phyloP scores from a whole-genome alignment of 306 rosid genomes.

The Potentilla sterilis region DNA sequence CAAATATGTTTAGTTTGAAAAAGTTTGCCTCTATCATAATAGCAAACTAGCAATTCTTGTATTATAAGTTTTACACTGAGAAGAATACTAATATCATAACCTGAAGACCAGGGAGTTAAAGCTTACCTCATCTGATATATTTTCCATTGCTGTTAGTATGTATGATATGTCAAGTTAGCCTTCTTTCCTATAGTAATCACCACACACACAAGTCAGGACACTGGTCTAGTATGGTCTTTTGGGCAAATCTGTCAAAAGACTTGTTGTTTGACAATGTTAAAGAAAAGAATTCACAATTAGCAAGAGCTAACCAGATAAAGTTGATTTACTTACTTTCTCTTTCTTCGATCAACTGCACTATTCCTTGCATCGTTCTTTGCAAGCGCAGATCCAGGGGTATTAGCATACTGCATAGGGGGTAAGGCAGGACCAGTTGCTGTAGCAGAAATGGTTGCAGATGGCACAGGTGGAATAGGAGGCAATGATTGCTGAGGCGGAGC shows the following conservation, averaged over 20 bases:
- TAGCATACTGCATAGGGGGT: slow-evolving; percentile 77
- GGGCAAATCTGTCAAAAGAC: not conserved
- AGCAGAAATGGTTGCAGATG: slow-evolving; percentile 45
- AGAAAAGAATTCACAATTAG: not conserved
- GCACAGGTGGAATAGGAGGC: slow-evolving; percentile 50
- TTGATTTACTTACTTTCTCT: slow-evolving; percentile 59
- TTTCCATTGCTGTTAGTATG: slow-evolving; percentile 24
- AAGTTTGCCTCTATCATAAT: not conserved
- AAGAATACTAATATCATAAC: slow-evolving; percentile 8
- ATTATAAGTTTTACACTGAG: not conserved
- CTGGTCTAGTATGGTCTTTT: slow-evolving; percentile 15
- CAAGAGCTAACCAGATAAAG: not conserved
- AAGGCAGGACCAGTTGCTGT: slow-evolving; percentile 52
- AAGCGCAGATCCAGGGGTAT: slow-evolving; percentile 57
- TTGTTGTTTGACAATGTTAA: not conserved
- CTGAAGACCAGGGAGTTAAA: slow-evolving; percentile 9
- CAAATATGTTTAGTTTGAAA: too few species aligned
- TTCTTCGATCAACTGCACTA: slow-evolving; percentile 71
- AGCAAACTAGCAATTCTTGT: too few species aligned
- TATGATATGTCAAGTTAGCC: slow-evolving; percentile 28
- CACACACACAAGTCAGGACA: slow-evolving; percentile 20
- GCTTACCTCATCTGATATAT: slow-evolving; percentile 25
- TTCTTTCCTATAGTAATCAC: slow-evolving; percentile 46
- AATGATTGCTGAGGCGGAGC: slow-evolving; percentile 51
- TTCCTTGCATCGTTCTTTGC: slow-evolving; percentile 69